Evolutionary conservation across 2,329 filamentous ascomycete genomes (phyloP), one percentile per base, ranked within the genome.

Genomic region (Colletotrichum sp.): DNA sequence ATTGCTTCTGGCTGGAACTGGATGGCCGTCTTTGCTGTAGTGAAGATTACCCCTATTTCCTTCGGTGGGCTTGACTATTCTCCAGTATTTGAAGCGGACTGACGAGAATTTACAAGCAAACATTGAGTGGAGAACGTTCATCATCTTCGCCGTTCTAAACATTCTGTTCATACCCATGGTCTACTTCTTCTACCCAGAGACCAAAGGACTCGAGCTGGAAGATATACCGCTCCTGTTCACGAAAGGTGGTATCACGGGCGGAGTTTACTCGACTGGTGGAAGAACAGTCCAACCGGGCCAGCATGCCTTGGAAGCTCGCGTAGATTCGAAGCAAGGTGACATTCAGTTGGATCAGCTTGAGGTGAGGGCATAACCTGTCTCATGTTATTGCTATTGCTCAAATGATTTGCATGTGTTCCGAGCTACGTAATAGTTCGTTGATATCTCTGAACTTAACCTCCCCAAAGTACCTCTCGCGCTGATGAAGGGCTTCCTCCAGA

Each of bases 111-210:
- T 5, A 43, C 38, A 43, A 43, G 38, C 38, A n/a, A 43, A 43
- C 38, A 43, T 43, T n/a, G 38, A n/a, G 9, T 43, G 38, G 38
- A 43, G 18, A 43, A 43, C 38, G 9, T 43, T 43, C 38, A 43
- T 43, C 38, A 43, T 43, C 18, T 88, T 88, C 77, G 86, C 83
- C 5, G 80, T 82, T 2, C 79, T 86, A 30, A 86, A 85, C 75
- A 79, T 87, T 32, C 76, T 81, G 21, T 82, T 84, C 12, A 80
- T 84, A 38, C 78, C 85, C 72, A 87, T 70, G n/a, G 76, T 55
- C 6, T 81, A 75, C 60, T 72, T 78, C n/a, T 76, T 79, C 36
- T 69, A 80, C 12, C 77, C 77, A 10, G 80, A 80, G 69, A 81
- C 79, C 2, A 81, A 81, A 36, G 79, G 79, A 21, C 67, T 78